These are phyloP conservation scores for Albugo laibachii DNA, from an alignment of 352 stramenopile species.

Conservation along the genomic window DNA sequence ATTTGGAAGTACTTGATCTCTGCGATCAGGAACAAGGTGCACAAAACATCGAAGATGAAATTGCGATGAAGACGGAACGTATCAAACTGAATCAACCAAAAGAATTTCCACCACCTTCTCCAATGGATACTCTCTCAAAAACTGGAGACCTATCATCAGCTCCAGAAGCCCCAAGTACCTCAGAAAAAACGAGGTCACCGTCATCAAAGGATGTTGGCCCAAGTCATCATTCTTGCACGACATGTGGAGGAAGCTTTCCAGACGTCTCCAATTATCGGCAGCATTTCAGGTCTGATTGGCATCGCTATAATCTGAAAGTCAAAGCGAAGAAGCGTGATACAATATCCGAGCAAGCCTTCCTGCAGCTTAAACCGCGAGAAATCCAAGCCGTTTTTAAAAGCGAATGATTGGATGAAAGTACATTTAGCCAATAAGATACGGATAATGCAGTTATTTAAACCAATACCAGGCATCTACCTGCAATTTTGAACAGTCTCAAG, in stretches of 20 bases:
- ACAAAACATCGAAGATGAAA: constrained; percentile 83
- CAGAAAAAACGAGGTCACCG: not conserved
- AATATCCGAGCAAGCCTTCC: too few species aligned
- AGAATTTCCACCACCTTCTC: not conserved
- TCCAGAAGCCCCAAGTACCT: constrained; percentile 1
- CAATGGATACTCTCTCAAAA: not conserved
- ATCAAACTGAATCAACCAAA: constrained; percentile 7
- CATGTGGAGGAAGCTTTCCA: constrained; percentile 83
- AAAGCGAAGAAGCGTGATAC: constrained; percentile 54
- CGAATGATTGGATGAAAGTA: too few species aligned
- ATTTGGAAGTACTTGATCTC: constrained; percentile 84
- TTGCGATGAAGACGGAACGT: constrained; percentile 70
- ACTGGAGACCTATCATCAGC: not conserved
- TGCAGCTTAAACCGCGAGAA: too few species aligned
- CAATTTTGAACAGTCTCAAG: too few species aligned
- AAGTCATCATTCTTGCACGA: constrained; percentile 71
- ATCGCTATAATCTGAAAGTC: constrained; percentile 94
- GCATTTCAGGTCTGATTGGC: constrained; percentile 93
- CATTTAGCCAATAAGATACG: too few species aligned
- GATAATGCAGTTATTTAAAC: too few species aligned
- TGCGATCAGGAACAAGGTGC: constrained; percentile 82
- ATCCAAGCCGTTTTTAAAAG: too few species aligned
- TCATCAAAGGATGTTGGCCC: constrained; percentile 6
- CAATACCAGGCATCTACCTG: too few species aligned
- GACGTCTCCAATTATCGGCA: constrained; percentile 72